These are phyloP conservation scores for Blastocystis sp. DNA, from an alignment of 352 stramenopile species.

Conservation along the genomic window DNA sequence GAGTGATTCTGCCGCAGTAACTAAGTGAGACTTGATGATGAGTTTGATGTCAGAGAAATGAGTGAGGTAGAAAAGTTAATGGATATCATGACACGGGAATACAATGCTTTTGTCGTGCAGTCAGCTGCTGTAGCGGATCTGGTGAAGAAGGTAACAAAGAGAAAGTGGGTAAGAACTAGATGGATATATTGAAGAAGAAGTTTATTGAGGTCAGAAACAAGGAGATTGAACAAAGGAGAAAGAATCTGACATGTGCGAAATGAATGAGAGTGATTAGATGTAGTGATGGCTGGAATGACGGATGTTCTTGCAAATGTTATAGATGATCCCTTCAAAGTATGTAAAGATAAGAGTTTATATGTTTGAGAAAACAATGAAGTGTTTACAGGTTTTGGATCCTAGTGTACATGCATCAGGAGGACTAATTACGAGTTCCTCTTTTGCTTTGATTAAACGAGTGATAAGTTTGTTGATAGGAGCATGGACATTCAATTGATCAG, in stretches of 20 bases:
- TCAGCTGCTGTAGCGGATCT: constrained; percentile 16
- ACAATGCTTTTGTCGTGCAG: constrained; percentile 45
- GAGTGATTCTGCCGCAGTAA: background rate
- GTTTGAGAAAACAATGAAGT: constrained; percentile 12
- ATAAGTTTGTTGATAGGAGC: constrained; percentile 18
- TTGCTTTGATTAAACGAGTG: background rate
- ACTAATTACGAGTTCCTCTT: background rate
- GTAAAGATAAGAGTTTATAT: background rate
- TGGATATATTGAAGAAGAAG: constrained; percentile 58
- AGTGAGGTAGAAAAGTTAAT: constrained; percentile 23
- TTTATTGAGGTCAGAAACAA: constrained; percentile 34
- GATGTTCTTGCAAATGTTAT: constrained; percentile 60
- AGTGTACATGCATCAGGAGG: background rate
- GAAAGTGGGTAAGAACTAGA: background rate
- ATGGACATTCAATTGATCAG: background rate
- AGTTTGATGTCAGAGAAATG: constrained; percentile 22
- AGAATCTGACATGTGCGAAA: constrained; percentile 49
- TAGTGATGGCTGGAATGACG: constrained; percentile 63
- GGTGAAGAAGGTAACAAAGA: background rate
- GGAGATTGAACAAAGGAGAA: constrained; percentile 35
- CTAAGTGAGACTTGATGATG: background rate
- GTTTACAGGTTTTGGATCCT: background rate
- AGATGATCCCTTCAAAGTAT: constrained; percentile 48
- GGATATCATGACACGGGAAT: constrained; percentile 21
- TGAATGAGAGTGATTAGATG: background rate